phyloP scores from a whole-genome alignment of 2,329 filamentous ascomycete species.

The Colletotrichum sp. region DNA sequence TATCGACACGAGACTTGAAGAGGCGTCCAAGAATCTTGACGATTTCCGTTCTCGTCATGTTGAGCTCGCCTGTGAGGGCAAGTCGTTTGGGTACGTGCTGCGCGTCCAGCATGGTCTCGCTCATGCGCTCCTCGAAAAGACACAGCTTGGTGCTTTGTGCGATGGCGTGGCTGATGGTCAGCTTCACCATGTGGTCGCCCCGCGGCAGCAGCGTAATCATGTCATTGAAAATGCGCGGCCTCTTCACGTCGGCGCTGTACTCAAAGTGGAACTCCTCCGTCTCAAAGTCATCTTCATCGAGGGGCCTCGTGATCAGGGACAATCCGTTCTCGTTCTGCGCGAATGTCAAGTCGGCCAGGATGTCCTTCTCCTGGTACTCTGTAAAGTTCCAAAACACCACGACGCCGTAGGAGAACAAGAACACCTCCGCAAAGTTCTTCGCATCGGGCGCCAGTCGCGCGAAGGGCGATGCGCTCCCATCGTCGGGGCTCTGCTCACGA shows the following conservation, averaged over 20 bases:
- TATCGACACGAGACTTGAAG: conserved; percentile 94
- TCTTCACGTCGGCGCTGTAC: conserved; percentile 84
- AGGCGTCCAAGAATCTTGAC: conserved; percentile 88
- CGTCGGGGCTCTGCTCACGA: conserved; percentile 34
- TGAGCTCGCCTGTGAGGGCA: conserved; percentile 86
- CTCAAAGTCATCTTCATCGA: conserved; percentile 91
- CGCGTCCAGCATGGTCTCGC: conserved; percentile 88
- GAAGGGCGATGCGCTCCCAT: conserved; percentile 54
- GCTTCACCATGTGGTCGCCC: conserved; percentile 96
- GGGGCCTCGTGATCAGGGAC: conserved; percentile 77
- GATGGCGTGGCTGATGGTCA: conserved; percentile 96
- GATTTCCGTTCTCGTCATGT: conserved; percentile 91
- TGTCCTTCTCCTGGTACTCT: conserved; percentile 93
- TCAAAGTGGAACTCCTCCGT: conserved; percentile 99
- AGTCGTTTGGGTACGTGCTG: conserved; percentile 90
- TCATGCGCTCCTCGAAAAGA: conserved; percentile 96
- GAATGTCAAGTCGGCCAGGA: conserved; percentile 93
- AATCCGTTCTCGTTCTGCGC: conserved; percentile 69
- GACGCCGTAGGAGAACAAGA: conserved; percentile 95
- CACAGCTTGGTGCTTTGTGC: conserved; percentile 96
- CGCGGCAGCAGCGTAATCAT: conserved; percentile 97
- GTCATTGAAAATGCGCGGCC: conserved; percentile 95
- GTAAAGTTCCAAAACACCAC: conserved; percentile 99
- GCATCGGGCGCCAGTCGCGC: conserved; percentile 72
- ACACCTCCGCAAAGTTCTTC: conserved; percentile 90